These are phyloP conservation scores for Colletotrichum godetiae DNA, from an alignment of 2,329 filamentous ascomycete genomes.

Conservation along the genomic window DNA sequence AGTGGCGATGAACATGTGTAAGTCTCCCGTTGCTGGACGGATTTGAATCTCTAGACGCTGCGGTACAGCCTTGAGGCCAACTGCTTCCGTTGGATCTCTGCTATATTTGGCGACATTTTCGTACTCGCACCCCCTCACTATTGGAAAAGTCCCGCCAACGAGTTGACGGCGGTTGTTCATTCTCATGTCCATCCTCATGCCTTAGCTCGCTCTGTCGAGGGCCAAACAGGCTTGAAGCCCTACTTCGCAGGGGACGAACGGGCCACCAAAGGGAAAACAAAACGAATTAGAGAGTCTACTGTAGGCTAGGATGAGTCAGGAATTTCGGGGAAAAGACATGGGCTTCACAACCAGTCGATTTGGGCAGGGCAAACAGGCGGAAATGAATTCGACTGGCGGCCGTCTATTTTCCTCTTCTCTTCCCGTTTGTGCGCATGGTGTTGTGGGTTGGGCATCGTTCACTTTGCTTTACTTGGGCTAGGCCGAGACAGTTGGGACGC, in stretches of 20 bases:
- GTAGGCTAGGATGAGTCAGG: slow-evolving; percentile 28
- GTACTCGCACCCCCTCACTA: not conserved
- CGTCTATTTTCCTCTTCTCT: slow-evolving; percentile 6
- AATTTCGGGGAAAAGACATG: slow-evolving; percentile 1
- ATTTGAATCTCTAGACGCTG: not conserved
- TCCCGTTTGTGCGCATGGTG: slow-evolving; percentile 27
- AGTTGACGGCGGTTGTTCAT: not conserved
- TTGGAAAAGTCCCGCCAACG: not conserved
- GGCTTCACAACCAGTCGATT: slow-evolving; percentile 15
- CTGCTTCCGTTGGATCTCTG: not conserved
- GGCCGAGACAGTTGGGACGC: slow-evolving; percentile 29
- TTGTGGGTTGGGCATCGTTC: slow-evolving; percentile 32
- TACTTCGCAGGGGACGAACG: slow-evolving; percentile 25
- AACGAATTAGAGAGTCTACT: slow-evolving; percentile 10
- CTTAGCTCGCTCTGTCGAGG: slow-evolving; percentile 9
- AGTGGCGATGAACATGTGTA: slow-evolving; percentile 30
- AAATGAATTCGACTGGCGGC: slow-evolving; percentile 12
- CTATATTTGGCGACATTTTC: not conserved
- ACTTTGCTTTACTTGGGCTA: slow-evolving; percentile 25
- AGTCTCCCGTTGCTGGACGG: slow-evolving; percentile 31
- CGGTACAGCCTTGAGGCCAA: not conserved
- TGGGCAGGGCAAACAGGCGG: slow-evolving; percentile 19
- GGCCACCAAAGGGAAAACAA: slow-evolving; percentile 18
- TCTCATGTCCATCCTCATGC: not conserved
- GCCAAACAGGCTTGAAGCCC: slow-evolving; percentile 29